These are phyloP conservation scores for Populus trichocarpa DNA, from an alignment of 441 rosid genomes.

Conservation along the genomic window DNA sequence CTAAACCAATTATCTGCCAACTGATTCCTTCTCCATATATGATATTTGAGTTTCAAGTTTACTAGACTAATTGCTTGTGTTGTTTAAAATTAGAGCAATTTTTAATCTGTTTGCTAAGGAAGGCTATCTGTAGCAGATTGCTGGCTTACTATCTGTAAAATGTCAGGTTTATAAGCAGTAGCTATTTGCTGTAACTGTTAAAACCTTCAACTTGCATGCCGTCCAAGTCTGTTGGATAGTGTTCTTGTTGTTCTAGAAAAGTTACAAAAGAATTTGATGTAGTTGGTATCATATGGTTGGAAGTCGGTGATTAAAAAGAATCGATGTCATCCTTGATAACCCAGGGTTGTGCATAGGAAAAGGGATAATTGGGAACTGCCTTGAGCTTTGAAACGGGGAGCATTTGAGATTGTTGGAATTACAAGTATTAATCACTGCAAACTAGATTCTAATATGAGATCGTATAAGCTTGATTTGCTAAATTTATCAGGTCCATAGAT, in stretches of 20 bases:
- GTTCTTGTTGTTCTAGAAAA: not conserved
- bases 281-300: not conserved
- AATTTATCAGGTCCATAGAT: not conserved
- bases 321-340: no score
- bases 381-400: not conserved
- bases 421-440: not conserved
- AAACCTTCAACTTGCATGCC: not conserved
- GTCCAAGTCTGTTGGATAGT: not conserved
- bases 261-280: no score
- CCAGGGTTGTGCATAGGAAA: not conserved
- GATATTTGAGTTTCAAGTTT: not conserved
- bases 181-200: not conserved
- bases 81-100: not conserved
- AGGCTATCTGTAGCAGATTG: not conserved
- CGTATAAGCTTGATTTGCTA: not conserved
- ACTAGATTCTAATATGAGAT: not conserved
- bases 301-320: not conserved
- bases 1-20: not conserved
- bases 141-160: not conserved
- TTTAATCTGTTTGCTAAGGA: not conserved
- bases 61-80: not conserved
- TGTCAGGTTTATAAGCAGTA: not conserved
- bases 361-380: not conserved
- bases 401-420: not conserved
- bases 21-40: slow-evolving; percentile 1